phyloP scores from a whole-genome alignment of 768 basidiomycete species.

The Psilocybe cyanescens region DNA sequence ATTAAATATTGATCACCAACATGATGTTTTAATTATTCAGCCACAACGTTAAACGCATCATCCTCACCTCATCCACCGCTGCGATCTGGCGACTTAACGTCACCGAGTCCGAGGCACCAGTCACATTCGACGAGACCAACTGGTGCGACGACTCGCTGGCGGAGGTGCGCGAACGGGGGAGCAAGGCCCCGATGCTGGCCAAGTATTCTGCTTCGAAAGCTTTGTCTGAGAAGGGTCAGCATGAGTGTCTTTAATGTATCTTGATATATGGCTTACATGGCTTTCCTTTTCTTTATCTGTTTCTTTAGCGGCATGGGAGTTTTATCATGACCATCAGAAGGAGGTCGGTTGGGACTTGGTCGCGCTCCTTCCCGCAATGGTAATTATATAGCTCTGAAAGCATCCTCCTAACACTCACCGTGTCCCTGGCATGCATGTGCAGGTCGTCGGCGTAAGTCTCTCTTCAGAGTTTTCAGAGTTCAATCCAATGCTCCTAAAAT shows the following conservation, averaged over 20 bases:
- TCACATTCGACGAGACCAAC: constrained; percentile 48
- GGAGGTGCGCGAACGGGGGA: constrained; percentile 53
- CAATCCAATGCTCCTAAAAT: too few relatives aligned
- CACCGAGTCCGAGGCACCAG: constrained; percentile 5
- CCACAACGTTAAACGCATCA: constrained; percentile 54
- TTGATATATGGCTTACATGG: background rate
- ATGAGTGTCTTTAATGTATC: background rate
- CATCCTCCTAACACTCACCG: background rate
- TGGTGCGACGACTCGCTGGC: constrained; percentile 61
- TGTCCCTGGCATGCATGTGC: background rate
- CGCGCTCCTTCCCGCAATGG: constrained; percentile 55
- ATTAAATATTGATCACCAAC: background rate
- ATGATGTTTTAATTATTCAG: background rate
- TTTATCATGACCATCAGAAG: constrained; percentile 38
- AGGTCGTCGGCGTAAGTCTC: background rate
- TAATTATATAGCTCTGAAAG: constrained; percentile 15
- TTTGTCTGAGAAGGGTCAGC: constrained; percentile 57
- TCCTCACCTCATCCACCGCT: constrained; percentile 64
- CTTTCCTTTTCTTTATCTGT: background rate
- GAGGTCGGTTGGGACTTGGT: constrained; percentile 55
- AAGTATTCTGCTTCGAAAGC: constrained; percentile 66
- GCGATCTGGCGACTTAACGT: constrained; percentile 38
- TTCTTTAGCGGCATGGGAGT: constrained; percentile 45
- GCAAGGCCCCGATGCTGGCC: constrained; percentile 36
- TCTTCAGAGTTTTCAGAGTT: background rate